Base-by-base conservation (phyloP, 495 filamentous ascomycete species). In the Parmelia sp. region DNA sequence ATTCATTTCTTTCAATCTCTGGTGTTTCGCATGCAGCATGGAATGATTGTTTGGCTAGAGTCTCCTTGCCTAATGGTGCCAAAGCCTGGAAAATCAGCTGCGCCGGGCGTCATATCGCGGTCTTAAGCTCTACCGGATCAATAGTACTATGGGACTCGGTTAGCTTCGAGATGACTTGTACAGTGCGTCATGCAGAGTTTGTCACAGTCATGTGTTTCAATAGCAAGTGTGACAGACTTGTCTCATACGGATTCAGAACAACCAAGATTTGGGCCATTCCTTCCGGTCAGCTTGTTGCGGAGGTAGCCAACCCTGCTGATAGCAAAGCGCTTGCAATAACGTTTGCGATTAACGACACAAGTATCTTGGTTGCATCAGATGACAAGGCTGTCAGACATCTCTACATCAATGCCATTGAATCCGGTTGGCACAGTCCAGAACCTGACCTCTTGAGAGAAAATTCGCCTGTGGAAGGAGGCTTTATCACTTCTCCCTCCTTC, bases 1-100 rank as follows among this genome's bases (percentile, higher is more conserved):
- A 23, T 10, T 40, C 58, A 19, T 37, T 25, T 12, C 49, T 61
- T 7, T 23, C 53, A 23, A 40, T 72, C 4, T 44, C 58, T 15
- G 71, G 71, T 29, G 5, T 72, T 1, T 58, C 25, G 37, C 56
- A 49, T 29, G 17, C 33, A 1, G 56, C 23, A 37, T 73, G 71
- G 71, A 68, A 71, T 31, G 71, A 73, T 51, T 66, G 61, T 21
- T 55, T 73, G 23, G 55, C 63, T n/a, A 33, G 61, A 27, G 17
- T 71, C 8, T 58, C 64, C 3, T 44, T 67, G 14, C 61, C 39
- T 27, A 25, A 44, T 25, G 58, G 61, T 27, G 37, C 35, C 29
- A 55, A 56, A 21, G 61, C 65, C 39, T 58, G 51, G 15, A 37
- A 60, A 25, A 37, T 71, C 17, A 35, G 42, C 27, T 57, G 60